Conservation (phyloP, 2,329 filamentous ascomycete genomes). For the Bipolaris sorokiniana region DNA sequence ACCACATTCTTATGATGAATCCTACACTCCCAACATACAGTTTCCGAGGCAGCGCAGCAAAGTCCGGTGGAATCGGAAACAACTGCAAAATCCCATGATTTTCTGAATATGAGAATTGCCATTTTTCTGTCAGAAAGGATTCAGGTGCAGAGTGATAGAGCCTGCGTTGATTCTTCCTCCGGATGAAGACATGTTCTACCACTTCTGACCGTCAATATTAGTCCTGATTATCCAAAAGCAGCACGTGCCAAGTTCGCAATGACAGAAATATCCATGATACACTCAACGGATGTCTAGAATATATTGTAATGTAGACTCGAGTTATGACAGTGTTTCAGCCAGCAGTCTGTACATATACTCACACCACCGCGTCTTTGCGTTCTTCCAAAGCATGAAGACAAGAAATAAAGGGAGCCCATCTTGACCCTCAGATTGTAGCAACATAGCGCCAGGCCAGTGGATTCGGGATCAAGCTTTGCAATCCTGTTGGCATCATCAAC, state of each 20-base stretch:
- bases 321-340: not conserved
- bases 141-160: not conserved
- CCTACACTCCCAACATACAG: not conserved
- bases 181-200: not conserved
- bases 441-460: not conserved
- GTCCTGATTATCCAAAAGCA: not conserved
- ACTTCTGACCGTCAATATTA: not conserved
- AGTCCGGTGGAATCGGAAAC: conserved; percentile 1
- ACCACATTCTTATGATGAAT: conserved; percentile 6
- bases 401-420: not conserved
- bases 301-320: not conserved
- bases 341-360: not conserved
- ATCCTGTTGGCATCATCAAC: not conserved
- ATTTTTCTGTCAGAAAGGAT: not conserved
- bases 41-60: not conserved
- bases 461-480: conserved; percentile 5
- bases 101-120: not conserved
- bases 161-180: not conserved
- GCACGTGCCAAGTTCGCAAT: not conserved
- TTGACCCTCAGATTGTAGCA: conserved; percentile 6
- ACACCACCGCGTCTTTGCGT: not conserved
- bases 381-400: not conserved
- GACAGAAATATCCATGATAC: not conserved
- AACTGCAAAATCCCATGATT: not conserved
- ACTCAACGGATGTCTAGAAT: not conserved